These are phyloP conservation scores for Hippophae gyantsensis DNA, from an alignment of 306 rosid species.

Conservation along the genomic window DNA sequence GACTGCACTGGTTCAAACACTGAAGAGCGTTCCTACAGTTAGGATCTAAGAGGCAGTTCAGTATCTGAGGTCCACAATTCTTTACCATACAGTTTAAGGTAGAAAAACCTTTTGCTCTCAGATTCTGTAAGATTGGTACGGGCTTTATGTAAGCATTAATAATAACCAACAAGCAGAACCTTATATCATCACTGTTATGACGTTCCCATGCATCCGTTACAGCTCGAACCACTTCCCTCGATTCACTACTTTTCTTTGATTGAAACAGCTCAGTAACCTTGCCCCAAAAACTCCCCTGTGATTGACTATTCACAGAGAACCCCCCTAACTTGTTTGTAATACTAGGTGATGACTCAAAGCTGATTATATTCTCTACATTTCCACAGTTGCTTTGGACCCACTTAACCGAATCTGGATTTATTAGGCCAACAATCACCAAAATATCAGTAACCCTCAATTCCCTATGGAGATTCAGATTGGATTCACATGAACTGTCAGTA, in stretches of 20 bases:
- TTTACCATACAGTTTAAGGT: constrained; percentile 66
- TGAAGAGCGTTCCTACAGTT: constrained; percentile 77
- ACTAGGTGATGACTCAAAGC: constrained; percentile 58
- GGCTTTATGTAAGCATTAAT: constrained; percentile 76
- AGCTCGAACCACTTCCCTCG: constrained; percentile 46
- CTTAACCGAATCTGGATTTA: constrained; percentile 33
- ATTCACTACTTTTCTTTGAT: constrained; percentile 29
- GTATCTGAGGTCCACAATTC: constrained; percentile 73
- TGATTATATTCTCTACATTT: constrained; percentile 36
- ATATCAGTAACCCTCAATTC: constrained; percentile 40
- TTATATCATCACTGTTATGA: constrained; percentile 62
- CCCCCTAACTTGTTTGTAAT: constrained; percentile 62
- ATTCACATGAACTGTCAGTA: constrained; percentile 35
- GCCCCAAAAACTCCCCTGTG: constrained; percentile 30
- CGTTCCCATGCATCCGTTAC: constrained; percentile 76
- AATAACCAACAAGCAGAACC: constrained; percentile 69
- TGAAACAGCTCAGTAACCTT: constrained; percentile 3
- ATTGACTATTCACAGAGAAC: constrained; percentile 30
- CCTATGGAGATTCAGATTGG: constrained; percentile 14
- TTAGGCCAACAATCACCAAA: constrained; percentile 58
- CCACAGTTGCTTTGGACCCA: constrained; percentile 36
- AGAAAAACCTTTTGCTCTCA: constrained; percentile 75
- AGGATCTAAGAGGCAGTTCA: constrained; percentile 71
- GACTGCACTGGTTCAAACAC: constrained; percentile 72
- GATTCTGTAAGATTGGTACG: constrained; percentile 63